These are phyloP conservation scores for Mortierella sp. DNA, from an alignment of 371 early-diverging fungal genomes.

Conservation along the genomic window DNA sequence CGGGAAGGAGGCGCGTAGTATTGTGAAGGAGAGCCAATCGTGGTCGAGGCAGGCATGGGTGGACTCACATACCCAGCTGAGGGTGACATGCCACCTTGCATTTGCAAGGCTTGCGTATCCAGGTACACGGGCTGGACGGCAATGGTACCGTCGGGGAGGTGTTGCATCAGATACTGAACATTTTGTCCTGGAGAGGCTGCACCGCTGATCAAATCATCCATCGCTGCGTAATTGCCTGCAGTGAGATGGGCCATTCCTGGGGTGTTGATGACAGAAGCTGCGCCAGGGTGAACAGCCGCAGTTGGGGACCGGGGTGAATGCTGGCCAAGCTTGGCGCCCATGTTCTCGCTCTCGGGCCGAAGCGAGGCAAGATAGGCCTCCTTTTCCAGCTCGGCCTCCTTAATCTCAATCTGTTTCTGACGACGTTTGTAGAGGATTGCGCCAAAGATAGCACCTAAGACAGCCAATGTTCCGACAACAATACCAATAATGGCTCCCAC, in stretches of 20 bases:
- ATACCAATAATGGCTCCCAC: constrained; percentile 42
- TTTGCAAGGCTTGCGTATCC: constrained; percentile 30
- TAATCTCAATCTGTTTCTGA: constrained; percentile 45
- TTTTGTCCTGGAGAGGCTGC: constrained; percentile 36
- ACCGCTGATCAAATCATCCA: constrained; percentile 27
- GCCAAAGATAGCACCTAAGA: constrained; percentile 11
- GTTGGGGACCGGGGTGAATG: neutral
- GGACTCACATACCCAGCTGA: constrained; percentile 30
- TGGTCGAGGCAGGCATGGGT: neutral
- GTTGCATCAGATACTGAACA: constrained; percentile 53
- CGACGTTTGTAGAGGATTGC: constrained; percentile 33
- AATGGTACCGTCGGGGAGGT: constrained; percentile 49
- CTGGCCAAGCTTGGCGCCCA: neutral
- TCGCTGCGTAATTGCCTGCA: constrained; percentile 15
- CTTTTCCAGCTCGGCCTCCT: constrained; percentile 48
- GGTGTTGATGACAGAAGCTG: constrained; percentile 11
- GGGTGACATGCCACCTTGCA: constrained; percentile 16
- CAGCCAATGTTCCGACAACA: constrained; percentile 17
- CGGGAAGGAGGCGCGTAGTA: constrained; percentile 35
- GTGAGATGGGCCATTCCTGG: constrained; percentile 25
- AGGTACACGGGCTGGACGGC: constrained; percentile 51
- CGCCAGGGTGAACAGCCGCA: constrained; percentile 4
- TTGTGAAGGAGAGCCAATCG: neutral
- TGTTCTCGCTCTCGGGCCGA: constrained; percentile 26
- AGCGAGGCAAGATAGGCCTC: constrained; percentile 47